Base-by-base conservation (phyloP, 2,329 filamentous ascomycete species). In the Aspergillus luchuensis region DNA sequence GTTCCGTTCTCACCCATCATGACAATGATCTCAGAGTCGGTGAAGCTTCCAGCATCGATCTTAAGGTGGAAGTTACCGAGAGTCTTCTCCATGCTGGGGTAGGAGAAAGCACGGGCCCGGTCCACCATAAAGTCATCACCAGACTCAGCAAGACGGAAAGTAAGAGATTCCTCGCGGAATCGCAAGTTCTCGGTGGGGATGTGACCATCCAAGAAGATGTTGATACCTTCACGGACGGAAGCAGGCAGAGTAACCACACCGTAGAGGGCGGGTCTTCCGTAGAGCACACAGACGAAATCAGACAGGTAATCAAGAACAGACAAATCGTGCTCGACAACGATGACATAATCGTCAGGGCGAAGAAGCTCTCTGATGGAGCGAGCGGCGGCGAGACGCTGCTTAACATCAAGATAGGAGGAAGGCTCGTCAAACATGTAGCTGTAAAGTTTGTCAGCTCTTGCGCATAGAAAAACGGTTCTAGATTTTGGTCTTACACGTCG, bases 1-100 rank as follows among this genome's bases (percentile, higher is more conserved):
- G 96, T 99, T 80, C 95, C 95, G 80, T 99, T 99, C 83, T 98
- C 94, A 69, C 95, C 95, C 95, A 99, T 98, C 92, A 99, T 96
- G 79, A 99, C 95, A 60, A 99, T 87, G 69, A 99, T 99, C 76
- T 99, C 95, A 0, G 95, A 99, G 77, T 99, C 94, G 19, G 95
- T 98, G 76, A 99, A 99, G 63, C 89, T 84, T 69, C 96, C 95
- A 23, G 85, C 60, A 50, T 98, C 90, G 67, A 99, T 88, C 60
- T 80, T 85, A 54, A 99, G 87, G 71, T 90, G 87, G 85, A 99
- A 99, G 76, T 85, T 86, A 62, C 93, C 95, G 39, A 98, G 84
- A 0, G 91, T 95, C 86, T 98, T 98, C 78, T 91, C 85, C 92
- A 99, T 97, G 56, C 81, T 81, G 38, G 95, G 94, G 78, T 98